These are phyloP conservation scores for Cutaneotrichosporon cavernicola DNA, from an alignment of 1,284 basidiomycete species.

Conservation along the genomic window DNA sequence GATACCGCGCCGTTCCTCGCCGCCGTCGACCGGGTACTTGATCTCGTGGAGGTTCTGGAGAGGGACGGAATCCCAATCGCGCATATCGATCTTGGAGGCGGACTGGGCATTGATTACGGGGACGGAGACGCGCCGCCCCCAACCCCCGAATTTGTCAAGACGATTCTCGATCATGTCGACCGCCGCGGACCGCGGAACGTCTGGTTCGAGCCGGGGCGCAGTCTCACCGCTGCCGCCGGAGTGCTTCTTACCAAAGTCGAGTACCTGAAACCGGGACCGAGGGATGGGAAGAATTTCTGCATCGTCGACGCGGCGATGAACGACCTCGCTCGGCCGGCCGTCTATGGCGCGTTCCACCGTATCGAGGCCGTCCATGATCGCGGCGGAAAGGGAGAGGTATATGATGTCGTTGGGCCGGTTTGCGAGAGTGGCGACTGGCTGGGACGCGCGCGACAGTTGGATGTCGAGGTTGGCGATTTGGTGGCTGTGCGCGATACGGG, in stretches of 20 bases:
- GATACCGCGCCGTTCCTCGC: constrained; percentile 12
- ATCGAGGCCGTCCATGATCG: constrained; percentile 6
- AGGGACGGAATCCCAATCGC: constrained; percentile 11
- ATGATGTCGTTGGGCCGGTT: constrained; percentile 19
- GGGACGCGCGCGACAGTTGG: constrained; percentile 2
- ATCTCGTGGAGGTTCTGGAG: constrained; percentile 14
- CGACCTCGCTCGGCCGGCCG: constrained; percentile 15
- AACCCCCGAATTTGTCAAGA: constrained; percentile 13
- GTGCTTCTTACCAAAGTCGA: constrained; percentile 50
- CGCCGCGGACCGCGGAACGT: constrained; percentile 4
- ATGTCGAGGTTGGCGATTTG: constrained; percentile 9
- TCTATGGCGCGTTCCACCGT: constrained; percentile 16
- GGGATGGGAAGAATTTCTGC: constrained; percentile 17
- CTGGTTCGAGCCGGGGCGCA: constrained; percentile 22
- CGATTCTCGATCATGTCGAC: constrained; percentile 11
- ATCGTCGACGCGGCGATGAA: constrained; percentile 24
- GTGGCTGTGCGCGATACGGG: constrained; percentile 13
- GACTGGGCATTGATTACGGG: constrained; percentile 20
- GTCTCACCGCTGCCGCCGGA: constrained; percentile 14
- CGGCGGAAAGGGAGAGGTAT: background rate
- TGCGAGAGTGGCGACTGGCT: constrained; percentile 24
- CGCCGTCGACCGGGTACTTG: constrained; percentile 14
- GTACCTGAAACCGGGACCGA: background rate
- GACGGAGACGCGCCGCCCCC: constrained; percentile 11
- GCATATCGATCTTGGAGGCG: constrained; percentile 21